A percentile compares a stretch with the other conserved stretches of the same genome.
These are phyloP conservation scores for Thozetella sp. DNA, from an alignment of 495 filamentous ascomycete species.

Conservation along the genomic window DNA sequence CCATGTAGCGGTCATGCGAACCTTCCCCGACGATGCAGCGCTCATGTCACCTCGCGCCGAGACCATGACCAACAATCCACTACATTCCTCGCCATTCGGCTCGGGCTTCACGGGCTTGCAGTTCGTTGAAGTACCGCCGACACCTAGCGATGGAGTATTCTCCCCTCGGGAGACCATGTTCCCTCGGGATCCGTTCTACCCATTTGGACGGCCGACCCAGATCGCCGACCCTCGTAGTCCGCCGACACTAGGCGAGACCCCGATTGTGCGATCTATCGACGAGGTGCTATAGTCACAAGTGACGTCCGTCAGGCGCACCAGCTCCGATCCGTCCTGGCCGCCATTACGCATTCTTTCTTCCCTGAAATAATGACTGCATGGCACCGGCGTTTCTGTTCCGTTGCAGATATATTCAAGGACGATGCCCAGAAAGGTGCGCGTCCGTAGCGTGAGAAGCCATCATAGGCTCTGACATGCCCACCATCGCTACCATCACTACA, in stretches of 20 bases:
- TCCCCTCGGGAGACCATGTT: conserved; percentile 52
- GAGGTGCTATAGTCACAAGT: conserved; percentile 45
- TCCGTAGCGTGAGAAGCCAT: too few relatives aligned
- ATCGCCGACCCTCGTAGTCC: conserved; percentile 65
- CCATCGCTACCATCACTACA: neutral
- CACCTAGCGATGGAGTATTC: conserved; percentile 44
- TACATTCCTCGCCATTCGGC: conserved; percentile 36
- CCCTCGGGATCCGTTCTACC: conserved; percentile 49
- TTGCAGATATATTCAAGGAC: neutral
- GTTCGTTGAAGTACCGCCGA: conserved; percentile 47
- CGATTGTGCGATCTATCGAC: conserved; percentile 69
- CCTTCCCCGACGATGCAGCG: conserved; percentile 35
- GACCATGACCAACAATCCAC: conserved; percentile 55
- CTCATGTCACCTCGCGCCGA: conserved; percentile 53
- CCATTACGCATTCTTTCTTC: neutral
- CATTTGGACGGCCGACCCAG: conserved; percentile 42
- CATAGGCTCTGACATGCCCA: too few relatives aligned
- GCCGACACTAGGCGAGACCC: conserved; percentile 62
- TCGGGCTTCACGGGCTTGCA: conserved; percentile 37
- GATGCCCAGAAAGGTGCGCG: neutral
- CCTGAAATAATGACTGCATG: conserved; percentile 1
- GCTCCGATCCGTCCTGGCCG: conserved; percentile 3
- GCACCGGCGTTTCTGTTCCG: neutral
- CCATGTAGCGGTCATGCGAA: conserved; percentile 26
- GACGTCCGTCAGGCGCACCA: neutral